These are phyloP conservation scores for Globisporangium paroecandrum DNA, from an alignment of 352 stramenopile genomes.

Conservation along the genomic window DNA sequence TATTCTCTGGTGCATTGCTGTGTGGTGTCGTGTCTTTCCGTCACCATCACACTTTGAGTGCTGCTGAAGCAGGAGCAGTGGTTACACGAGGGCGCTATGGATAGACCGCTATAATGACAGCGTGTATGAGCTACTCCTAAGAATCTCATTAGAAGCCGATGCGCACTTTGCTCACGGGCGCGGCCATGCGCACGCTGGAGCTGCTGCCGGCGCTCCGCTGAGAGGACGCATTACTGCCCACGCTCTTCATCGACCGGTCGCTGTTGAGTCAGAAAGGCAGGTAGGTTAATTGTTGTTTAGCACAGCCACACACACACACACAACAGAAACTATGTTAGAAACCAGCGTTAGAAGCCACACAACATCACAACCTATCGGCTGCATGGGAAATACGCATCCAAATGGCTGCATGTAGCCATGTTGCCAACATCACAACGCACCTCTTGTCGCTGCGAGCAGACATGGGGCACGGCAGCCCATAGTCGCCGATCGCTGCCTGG, in stretches of 20 bases:
- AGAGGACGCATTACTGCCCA: conserved; percentile 52
- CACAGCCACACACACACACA: neutral
- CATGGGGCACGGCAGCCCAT: conserved; percentile 43
- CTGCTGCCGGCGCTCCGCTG: conserved; percentile 47
- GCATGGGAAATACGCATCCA: neutral
- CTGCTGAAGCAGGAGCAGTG: neutral
- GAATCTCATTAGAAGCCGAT: conserved; percentile 42
- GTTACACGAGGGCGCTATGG: neutral
- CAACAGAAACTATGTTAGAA: neutral
- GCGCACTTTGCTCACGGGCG: conserved; percentile 59
- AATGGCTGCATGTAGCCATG: neutral
- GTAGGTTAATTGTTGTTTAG: neutral
- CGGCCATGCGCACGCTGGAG: conserved; percentile 47
- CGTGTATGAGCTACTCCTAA: neutral
- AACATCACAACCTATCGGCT: neutral
- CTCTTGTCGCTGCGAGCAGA: conserved; percentile 69
- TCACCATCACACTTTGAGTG: neutral
- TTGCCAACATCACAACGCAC: neutral
- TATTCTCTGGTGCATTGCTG: neutral
- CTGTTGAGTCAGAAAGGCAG: conserved; percentile 5
- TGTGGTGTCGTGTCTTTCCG: neutral
- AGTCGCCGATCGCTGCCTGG: conserved; percentile 23
- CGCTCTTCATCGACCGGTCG: conserved; percentile 49
- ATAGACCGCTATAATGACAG: neutral
- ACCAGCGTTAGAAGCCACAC: neutral